phyloP scores from a whole-genome alignment of 1,284 basidiomycete genomes.

The Psilocybe mexicana region DNA sequence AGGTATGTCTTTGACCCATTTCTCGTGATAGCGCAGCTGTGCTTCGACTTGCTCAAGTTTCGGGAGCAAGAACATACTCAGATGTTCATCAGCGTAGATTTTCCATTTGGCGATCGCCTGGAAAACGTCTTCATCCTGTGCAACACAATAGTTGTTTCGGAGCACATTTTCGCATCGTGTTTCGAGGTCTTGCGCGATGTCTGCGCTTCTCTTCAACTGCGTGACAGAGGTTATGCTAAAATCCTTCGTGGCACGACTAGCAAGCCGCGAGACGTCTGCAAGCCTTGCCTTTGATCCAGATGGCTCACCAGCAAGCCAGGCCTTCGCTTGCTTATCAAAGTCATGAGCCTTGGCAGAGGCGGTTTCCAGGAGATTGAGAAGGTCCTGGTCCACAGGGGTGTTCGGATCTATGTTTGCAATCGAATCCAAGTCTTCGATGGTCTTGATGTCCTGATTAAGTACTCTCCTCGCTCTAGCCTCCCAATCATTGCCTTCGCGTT shows the following conservation, averaged over 20 bases:
- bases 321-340: conserved; percentile 72
- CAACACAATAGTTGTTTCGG: conserved; percentile 56
- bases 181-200: conserved; percentile 74
- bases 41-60: conserved; percentile 69
- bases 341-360: conserved; percentile 67
- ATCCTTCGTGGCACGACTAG: conserved; percentile 71
- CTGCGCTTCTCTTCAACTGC: conserved; percentile 66
- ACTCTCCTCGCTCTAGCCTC: conserved; percentile 64
- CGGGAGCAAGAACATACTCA: conserved; percentile 70
- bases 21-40: conserved; percentile 63
- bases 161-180: conserved; percentile 71
- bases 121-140: conserved; percentile 60
- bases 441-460: conserved; percentile 65
- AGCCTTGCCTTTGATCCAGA: conserved; percentile 58
- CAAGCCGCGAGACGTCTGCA: conserved; percentile 64
- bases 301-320: conserved; percentile 61
- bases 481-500: conserved; percentile 68
- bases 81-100: conserved; percentile 66
- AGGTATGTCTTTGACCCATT: conserved; percentile 72
- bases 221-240: conserved; percentile 65
- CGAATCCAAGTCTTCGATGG: conserved; percentile 70
- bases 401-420: conserved; percentile 59
- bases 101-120: conserved; percentile 71
- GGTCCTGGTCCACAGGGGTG: conserved; percentile 62
- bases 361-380: conserved; percentile 61